Percentiles rank a stretch among this genome's conserved stretches.
phyloP scores from a whole-genome alignment of 805 yeast genomes.

The Wickerhamiella kurtzmanii region DNA sequence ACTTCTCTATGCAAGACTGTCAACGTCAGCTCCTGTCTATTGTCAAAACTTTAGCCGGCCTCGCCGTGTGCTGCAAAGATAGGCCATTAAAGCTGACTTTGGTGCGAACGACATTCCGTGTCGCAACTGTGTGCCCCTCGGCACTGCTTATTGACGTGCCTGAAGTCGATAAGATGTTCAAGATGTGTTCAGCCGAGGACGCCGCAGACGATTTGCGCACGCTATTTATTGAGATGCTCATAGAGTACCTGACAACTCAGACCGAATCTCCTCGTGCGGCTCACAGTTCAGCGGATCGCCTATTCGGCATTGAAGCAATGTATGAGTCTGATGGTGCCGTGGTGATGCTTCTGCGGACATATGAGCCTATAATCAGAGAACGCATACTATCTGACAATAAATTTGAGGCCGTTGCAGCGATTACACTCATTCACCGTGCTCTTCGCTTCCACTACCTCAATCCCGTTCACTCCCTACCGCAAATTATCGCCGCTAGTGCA shows the following conservation, averaged over 20 bases:
- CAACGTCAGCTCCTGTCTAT: neutral
- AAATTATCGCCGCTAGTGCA: neutral
- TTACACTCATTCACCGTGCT: neutral
- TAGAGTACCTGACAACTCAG: constrained; percentile 11
- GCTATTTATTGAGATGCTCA: constrained; percentile 3
- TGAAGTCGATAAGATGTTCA: neutral
- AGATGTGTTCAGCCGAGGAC: constrained; percentile 23
- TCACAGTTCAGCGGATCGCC: too few relatives aligned
- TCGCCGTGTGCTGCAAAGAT: neutral
- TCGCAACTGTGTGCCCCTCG: neutral
- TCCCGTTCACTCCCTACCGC: constrained; percentile 1
- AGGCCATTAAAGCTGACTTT: neutral
- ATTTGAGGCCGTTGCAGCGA: constrained; percentile 16
- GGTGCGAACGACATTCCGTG: constrained; percentile 1
- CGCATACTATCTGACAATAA: constrained; percentile 16
- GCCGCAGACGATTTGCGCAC: constrained; percentile 31
- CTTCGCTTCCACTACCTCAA: constrained; percentile 22
- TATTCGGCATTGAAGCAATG: neutral
- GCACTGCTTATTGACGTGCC: neutral
- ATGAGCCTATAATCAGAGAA: neutral
- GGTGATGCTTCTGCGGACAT: neutral
- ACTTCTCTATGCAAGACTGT: too few relatives aligned
- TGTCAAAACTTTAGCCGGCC: neutral
- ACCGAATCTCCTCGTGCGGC: neutral
- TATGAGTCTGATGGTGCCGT: neutral